phyloP scores from a whole-genome alignment of 768 basidiomycete species.

The Cubamyces sp. region DNA sequence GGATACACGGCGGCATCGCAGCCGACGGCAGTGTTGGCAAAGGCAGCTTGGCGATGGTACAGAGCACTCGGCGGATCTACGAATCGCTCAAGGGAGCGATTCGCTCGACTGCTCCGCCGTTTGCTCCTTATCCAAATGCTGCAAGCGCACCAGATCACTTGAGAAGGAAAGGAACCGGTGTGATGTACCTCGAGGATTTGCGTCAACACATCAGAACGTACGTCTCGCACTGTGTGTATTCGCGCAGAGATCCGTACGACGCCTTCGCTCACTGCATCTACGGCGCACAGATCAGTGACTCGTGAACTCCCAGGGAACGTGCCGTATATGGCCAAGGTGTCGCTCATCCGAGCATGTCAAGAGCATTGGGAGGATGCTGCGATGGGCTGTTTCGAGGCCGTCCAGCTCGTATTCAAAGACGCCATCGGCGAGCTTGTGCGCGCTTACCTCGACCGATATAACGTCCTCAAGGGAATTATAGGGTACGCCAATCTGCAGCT shows the following conservation, averaged over 20 bases:
- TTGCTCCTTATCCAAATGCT: constrained; percentile 37
- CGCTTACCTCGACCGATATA: constrained; percentile 28
- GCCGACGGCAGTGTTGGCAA: background rate
- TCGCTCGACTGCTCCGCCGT: constrained; percentile 45
- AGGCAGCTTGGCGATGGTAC: constrained; percentile 41
- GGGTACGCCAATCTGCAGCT: constrained; percentile 17
- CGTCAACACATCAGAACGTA: background rate
- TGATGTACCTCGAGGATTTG: constrained; percentile 34
- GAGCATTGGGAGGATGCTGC: constrained; percentile 27
- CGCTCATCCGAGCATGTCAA: constrained; percentile 27
- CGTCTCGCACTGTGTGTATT: no score
- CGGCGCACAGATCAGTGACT: constrained; percentile 35
- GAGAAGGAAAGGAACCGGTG: background rate
- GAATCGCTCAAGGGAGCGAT: constrained; percentile 39
- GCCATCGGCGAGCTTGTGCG: constrained; percentile 24
- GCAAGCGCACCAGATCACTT: no score
- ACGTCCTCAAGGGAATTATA: constrained; percentile 25
- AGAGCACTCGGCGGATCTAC: constrained; percentile 40
- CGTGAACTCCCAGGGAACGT: constrained; percentile 69
- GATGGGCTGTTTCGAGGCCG: constrained; percentile 25
- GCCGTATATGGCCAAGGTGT: constrained; percentile 46
- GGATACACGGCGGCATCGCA: constrained; percentile 17
- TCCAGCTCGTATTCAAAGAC: constrained; percentile 19
- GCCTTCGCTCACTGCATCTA: no score
- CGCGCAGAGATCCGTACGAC: no score